Conservation (phyloP, 306 rosid species). For the Casuarina cunninghamiana region DNA sequence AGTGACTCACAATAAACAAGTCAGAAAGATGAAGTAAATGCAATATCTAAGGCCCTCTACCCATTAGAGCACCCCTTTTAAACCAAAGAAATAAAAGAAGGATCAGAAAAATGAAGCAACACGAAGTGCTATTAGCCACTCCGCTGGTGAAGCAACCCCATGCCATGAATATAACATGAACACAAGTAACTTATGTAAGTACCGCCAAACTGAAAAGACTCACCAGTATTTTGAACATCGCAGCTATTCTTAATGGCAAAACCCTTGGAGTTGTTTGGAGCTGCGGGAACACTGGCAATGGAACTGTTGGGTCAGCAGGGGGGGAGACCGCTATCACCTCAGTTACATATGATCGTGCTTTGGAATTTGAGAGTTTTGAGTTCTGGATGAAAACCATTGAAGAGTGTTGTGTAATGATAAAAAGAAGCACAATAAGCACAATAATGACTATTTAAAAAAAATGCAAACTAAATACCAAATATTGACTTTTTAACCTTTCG, state of each 20-base stretch:
- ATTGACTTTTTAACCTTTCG: slow-evolving; percentile 53
- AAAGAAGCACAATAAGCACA: neutral
- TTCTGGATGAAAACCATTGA: slow-evolving; percentile 45
- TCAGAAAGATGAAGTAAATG: neutral
- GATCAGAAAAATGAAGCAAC: neutral
- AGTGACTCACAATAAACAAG: neutral
- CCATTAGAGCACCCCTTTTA: neutral
- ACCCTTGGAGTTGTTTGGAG: slow-evolving; percentile 55
- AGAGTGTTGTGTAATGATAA: slow-evolving; percentile 12
- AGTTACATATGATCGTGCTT: slow-evolving; percentile 60
- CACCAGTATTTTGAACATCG: slow-evolving; percentile 89
- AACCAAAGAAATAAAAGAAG: neutral
- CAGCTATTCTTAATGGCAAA: slow-evolving; percentile 78
- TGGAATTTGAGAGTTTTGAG: slow-evolving; percentile 67
- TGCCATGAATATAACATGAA: slow-evolving; percentile 2
- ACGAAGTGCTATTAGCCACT: slow-evolving; percentile 9
- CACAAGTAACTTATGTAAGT: neutral
- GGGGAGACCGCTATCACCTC: slow-evolving; percentile 73
- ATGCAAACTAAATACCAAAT: slow-evolving; percentile 9
- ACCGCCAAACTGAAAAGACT: slow-evolving; percentile 33
- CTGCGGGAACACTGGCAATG: slow-evolving; percentile 62
- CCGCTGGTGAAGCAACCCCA: slow-evolving; percentile 20
- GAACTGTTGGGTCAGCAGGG: slow-evolving; percentile 36
- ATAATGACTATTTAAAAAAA: neutral
- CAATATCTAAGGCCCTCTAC: neutral